Evolutionary conservation across 805 yeast genomes (phyloP).

Genomic region (Blastobotrys chiropterorum): DNA sequence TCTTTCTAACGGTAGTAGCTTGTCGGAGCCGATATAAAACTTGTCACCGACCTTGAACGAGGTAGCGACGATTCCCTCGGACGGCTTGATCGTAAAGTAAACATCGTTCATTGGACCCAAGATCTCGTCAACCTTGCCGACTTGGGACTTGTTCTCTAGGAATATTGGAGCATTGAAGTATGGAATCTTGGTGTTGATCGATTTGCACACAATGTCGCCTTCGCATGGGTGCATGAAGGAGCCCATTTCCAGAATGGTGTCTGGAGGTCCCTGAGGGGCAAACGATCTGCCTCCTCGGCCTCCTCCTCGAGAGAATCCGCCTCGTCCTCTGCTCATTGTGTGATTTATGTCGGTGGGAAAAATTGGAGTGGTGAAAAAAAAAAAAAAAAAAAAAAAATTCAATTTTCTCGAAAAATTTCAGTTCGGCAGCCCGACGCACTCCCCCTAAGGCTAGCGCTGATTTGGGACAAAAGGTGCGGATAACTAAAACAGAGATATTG

Average conservation of each 20-base stretch:
- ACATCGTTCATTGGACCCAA: constrained; percentile 97
- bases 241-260: constrained; percentile 93
- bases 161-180: constrained; percentile 98
- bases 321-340: constrained; percentile 61
- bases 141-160: constrained; percentile 89
- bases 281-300: constrained; percentile 57
- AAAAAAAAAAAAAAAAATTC: not conserved
- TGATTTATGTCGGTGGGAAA: constrained; percentile 6
- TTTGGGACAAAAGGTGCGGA: not conserved
- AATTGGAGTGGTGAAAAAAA: not conserved
- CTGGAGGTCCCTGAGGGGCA: constrained; percentile 93
- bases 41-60: constrained; percentile 95
- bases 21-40: constrained; percentile 92
- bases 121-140: constrained; percentile 97
- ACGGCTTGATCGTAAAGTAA: constrained; percentile 92
- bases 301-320: constrained; percentile 65
- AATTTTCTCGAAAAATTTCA: constrained; percentile 1
- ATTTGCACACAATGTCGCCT: constrained; percentile 94
- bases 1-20: constrained; percentile 90
- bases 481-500: not conserved
- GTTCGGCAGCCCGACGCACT: not conserved
- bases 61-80: constrained; percentile 91
- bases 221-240: constrained; percentile 86
- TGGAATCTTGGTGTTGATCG: constrained; percentile 90
- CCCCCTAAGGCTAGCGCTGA: too few species aligned